Evolutionary conservation across 225 moss, liverwort and hornwort species (phyloP).

Genomic region (Sphagnum contortum): DNA sequence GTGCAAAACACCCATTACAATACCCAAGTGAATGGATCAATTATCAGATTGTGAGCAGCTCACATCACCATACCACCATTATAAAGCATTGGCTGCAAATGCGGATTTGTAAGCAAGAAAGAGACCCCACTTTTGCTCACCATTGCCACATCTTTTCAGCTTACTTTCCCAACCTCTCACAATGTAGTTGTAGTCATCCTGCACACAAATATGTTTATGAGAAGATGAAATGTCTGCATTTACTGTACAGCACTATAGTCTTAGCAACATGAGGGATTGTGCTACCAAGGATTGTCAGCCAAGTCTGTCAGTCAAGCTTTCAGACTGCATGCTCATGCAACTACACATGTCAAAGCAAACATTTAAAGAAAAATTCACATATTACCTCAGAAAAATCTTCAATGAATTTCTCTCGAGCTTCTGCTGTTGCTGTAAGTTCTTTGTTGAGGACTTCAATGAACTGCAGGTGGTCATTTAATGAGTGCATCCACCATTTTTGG

Average conservation of each 20-base stretch:
- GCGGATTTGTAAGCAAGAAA: slow-evolving; percentile 34
- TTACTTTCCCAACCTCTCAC: slow-evolving; percentile 88
- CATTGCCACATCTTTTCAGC: slow-evolving; percentile 55
- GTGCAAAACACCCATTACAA: no score
- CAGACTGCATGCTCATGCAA: no score
- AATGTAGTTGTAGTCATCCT: slow-evolving; percentile 80
- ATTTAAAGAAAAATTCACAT: no score
- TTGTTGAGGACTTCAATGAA: slow-evolving; percentile 58
- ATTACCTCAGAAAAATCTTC: slow-evolving; percentile 81
- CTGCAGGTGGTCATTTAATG: slow-evolving; percentile 17
- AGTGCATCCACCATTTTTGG: no score
- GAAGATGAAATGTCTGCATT: background rate
- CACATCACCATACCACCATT: background rate
- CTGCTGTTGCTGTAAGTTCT: slow-evolving; percentile 53
- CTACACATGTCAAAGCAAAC: no score
- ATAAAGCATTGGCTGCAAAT: background rate
- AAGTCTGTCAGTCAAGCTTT: no score
- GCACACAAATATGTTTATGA: slow-evolving; percentile 4
- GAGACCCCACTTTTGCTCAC: slow-evolving; percentile 92
- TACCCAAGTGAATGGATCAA: no score
- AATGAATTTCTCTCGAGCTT: slow-evolving; percentile 52
- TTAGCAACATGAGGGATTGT: no score
- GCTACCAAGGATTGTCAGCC: no score
- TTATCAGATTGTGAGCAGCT: background rate
- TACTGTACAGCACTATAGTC: no score